phyloP scores from a whole-genome alignment of 2,329 filamentous ascomycete genomes.

The Hymenoscyphus albidus region DNA sequence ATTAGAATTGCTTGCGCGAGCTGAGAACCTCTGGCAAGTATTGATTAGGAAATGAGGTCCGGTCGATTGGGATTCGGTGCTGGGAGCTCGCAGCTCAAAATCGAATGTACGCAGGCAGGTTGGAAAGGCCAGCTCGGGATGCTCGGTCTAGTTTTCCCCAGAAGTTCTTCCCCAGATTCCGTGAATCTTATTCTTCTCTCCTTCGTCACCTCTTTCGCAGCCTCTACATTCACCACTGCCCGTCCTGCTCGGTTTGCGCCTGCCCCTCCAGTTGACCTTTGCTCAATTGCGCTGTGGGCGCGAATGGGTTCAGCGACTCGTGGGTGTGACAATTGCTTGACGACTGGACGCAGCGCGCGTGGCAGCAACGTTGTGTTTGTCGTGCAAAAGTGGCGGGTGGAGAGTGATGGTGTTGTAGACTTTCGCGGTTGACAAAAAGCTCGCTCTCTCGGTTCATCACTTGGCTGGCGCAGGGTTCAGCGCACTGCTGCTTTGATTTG shows the following conservation, averaged over 20 bases:
- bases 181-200: not conserved
- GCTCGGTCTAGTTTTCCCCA: not conserved
- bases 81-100: slow-evolving; percentile 4
- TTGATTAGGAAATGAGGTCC: slow-evolving; percentile 10
- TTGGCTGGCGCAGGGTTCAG: not conserved
- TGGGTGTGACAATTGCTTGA: slow-evolving; percentile 14
- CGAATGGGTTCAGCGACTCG: slow-evolving; percentile 6
- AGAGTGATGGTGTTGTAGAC: not conserved
- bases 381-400: slow-evolving; percentile 14
- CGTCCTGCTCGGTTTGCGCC: not conserved
- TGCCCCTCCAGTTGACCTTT: not conserved
- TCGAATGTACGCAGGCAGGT: not conserved
- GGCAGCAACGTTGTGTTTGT: slow-evolving; percentile 25
- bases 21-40: slow-evolving; percentile 1
- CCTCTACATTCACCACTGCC: not conserved
- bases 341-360: slow-evolving; percentile 18
- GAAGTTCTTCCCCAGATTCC: not conserved
- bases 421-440: not conserved
- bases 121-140: not conserved
- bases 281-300: slow-evolving; percentile 8
- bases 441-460: not conserved
- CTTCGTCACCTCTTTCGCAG: not conserved
- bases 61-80: slow-evolving; percentile 16
- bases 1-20: not conserved
- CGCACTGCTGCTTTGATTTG: not conserved